Percentiles rank a stretch among this genome's conserved stretches.
Evolutionary conservation across 2,329 filamentous ascomycete genomes (phyloP).

Genomic region (Fusarium newnesense): DNA sequence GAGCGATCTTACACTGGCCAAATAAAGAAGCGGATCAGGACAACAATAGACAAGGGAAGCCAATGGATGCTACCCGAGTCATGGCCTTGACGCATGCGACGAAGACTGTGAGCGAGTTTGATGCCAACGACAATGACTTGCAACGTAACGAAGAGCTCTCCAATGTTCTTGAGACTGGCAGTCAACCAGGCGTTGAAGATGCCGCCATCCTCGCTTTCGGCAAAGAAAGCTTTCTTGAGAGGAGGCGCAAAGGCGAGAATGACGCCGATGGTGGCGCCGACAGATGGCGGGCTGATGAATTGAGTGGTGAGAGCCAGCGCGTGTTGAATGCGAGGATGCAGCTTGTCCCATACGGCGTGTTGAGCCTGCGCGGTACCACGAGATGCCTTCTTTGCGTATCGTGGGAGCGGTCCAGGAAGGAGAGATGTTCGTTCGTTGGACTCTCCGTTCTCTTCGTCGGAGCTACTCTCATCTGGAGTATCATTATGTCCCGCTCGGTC

Average conservation of each 20-base stretch:
- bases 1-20: conserved; percentile 20
- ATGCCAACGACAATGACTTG: conserved; percentile 32
- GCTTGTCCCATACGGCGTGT: conserved; percentile 18
- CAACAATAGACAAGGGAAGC: conserved; percentile 4
- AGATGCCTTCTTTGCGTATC: conserved; percentile 16
- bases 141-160: conserved; percentile 25
- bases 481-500: conserved; percentile 12
- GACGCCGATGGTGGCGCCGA: conserved; percentile 14
- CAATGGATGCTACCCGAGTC: conserved; percentile 20
- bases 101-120: conserved; percentile 30
- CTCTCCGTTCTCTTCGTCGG: not conserved
- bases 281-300: conserved; percentile 22
- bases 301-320: conserved; percentile 6
- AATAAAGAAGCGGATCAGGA: conserved; percentile 18
- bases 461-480: not conserved
- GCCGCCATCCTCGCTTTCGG: conserved; percentile 16
- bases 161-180: conserved; percentile 31
- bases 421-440: conserved; percentile 23
- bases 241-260: conserved; percentile 20
- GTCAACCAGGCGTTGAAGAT: conserved; percentile 31
- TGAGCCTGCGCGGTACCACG: conserved; percentile 14
- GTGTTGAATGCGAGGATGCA: conserved; percentile 12
- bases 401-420: conserved; percentile 16
- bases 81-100: conserved; percentile 20
- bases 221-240: conserved; percentile 27